These are phyloP conservation scores for Dimocarpus longan DNA, from an alignment of 345 rosid genomes.

Conservation along the genomic window DNA sequence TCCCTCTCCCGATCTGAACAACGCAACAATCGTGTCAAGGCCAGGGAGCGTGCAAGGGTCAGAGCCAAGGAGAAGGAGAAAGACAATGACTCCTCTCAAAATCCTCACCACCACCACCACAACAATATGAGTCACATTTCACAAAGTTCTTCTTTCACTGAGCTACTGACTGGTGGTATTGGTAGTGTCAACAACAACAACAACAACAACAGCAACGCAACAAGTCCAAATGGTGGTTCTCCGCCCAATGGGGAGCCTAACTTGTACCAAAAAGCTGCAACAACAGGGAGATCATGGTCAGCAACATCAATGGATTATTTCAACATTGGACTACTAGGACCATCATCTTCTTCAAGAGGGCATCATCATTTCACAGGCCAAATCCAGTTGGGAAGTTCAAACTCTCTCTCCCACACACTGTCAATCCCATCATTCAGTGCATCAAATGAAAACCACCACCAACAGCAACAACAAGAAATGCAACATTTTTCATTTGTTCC, in stretches of 20 bases:
- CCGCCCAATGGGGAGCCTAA: conserved; percentile 32
- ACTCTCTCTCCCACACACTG: conserved; percentile 41
- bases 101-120: conserved; percentile 28
- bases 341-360: conserved; percentile 44
- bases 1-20: conserved; percentile 77
- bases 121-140: conserved; percentile 43
- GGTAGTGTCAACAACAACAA: conserved; percentile 27
- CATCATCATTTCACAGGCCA: conserved; percentile 49
- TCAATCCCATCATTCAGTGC: conserved; percentile 38
- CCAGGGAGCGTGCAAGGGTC: conserved; percentile 80
- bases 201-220: conserved; percentile 6
- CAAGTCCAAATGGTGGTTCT: conserved; percentile 46
- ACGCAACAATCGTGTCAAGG: conserved; percentile 58
- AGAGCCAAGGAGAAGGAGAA: conserved; percentile 85
- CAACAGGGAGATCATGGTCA: conserved; percentile 57
- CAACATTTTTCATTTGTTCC: conserved; percentile 74
- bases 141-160: conserved; percentile 70
- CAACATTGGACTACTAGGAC: conserved; percentile 46
- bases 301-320: conserved; percentile 70
- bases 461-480: conserved; percentile 41
- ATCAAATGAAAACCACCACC: conserved; percentile 43
- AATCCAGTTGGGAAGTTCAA: conserved; percentile 48
- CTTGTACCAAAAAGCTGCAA: conserved; percentile 38
- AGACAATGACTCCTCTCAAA: conserved; percentile 45
- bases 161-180: conserved; percentile 75